A percentile compares a stretch with the other conserved stretches of the same genome.
Conservation (phyloP, 2,329 filamentous ascomycete species). For the Huntiella bhutanensis region DNA sequence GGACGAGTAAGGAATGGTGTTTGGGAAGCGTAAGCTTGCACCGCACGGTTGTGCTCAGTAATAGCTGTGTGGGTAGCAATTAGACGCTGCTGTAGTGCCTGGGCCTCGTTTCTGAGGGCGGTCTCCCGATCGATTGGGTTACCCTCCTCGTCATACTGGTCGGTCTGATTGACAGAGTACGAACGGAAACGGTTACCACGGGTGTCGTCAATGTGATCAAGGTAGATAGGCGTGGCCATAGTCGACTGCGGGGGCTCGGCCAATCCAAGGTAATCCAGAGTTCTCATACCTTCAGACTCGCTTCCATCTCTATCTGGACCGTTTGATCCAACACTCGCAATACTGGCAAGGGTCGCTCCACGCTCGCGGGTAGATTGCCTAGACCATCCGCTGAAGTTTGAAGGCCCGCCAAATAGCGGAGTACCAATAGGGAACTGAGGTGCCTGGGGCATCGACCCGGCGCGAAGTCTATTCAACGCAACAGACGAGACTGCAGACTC, state of each 20-base stretch:
- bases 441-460: constrained; percentile 85
- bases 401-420: constrained; percentile 60
- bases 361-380: constrained; percentile 49
- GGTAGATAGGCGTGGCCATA: constrained; percentile 48
- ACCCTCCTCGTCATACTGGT: constrained; percentile 84
- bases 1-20: constrained; percentile 57
- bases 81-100: constrained; percentile 41
- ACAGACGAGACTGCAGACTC: constrained; percentile 35
- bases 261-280: constrained; percentile 84
- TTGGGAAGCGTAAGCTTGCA: constrained; percentile 78
- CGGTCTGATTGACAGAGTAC: constrained; percentile 96
- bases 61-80: constrained; percentile 52
- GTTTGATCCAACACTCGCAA: constrained; percentile 78
- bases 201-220: constrained; percentile 57
- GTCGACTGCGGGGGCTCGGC: constrained; percentile 82
- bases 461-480: constrained; percentile 65
- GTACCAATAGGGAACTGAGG: constrained; percentile 38
- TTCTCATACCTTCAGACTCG: constrained; percentile 76
- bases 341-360: constrained; percentile 64
- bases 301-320: constrained; percentile 68
- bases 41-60: constrained; percentile 78
- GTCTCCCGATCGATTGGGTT: constrained; percentile 47
- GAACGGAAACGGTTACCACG: constrained; percentile 81
- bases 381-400: constrained; percentile 75
- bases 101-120: constrained; percentile 36